Base-by-base conservation (phyloP, 169 alveolate species). In the Cryptosporidium parvum region DNA sequence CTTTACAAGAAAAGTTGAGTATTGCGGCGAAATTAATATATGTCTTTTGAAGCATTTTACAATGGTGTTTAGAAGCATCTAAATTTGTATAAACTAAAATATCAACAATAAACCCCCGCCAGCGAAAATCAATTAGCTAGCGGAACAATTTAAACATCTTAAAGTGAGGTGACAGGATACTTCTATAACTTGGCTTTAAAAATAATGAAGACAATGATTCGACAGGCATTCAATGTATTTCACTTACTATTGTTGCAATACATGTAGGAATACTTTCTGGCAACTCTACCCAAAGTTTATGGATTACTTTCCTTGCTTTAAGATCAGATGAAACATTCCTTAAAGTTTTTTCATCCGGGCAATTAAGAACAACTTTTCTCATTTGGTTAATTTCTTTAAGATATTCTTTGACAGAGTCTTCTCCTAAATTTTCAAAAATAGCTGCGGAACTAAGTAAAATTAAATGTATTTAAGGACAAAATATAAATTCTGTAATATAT, bases 231-330 rank as follows among this genome's bases (percentile, higher is more conserved):
- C 39, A 65, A 3, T 26, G 10, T 21, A 39, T 18, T 31, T 26
- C 31, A 62, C 89, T 80, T 80, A 80, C 89, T 75, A 80, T 85
- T 42, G 93, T 62, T 42, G 95, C 95, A 23, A 93, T 61, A 45
- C 93, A 85, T 2, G 95, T 91, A n/a, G 94, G 93, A n/a, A 93
- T 89, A 31, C 62, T 65, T 68, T 93, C 95, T 0, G 95, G 95
- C 18, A 91, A 70, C 26, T 93, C 95, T 18, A 62, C 72, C 95
- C 95, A 93, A 44, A 91, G 75, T 65, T 85, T 75, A 67, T 93
- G 95, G 51, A 23, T 23, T 31, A 93, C 53, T 33, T 72, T 84
- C 26, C 69, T 73, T 45, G 65, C 35, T 51, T 18, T 68, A 21
- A 93, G 86, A 33, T 58, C 75, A 37, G 70, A 85, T 58, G 89